phyloP scores from a whole-genome alignment of 345 rosid species.

The Aegle marmelos region DNA sequence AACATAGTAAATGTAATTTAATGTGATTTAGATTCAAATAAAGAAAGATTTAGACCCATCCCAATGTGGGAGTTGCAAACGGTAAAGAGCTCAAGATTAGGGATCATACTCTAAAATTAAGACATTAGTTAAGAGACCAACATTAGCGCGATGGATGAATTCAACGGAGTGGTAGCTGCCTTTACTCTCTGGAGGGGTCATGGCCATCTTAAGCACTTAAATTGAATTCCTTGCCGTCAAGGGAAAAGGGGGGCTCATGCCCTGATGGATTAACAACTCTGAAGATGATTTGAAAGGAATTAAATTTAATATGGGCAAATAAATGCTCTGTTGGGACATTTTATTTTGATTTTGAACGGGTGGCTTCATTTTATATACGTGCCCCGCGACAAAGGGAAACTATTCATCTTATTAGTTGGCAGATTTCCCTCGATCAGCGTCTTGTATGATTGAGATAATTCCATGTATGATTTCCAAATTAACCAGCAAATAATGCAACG shows the following conservation, averaged over 20 bases:
- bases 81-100: neutral
- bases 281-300: neutral
- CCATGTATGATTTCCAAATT: neutral
- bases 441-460: neutral
- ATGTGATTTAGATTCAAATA: too few species aligned
- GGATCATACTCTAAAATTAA: neutral
- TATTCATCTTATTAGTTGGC: neutral
- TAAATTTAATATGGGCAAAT: neutral
- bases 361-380: neutral
- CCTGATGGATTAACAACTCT: neutral
- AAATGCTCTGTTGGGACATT: neutral
- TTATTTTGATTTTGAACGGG: neutral
- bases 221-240: conserved; percentile 11
- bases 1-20: too few species aligned
- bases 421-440: neutral
- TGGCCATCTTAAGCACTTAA: conserved; percentile 13
- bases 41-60: too few species aligned
- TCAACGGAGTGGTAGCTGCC: conserved; percentile 10
- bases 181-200: conserved; percentile 10
- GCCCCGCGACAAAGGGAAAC: conserved; percentile 5
- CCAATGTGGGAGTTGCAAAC: too few species aligned
- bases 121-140: neutral
- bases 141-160: neutral
- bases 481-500: neutral
- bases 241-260: conserved; percentile 5